phyloP scores from a whole-genome alignment of 352 stramenopile species.

The Pythium grandisporangium region DNA sequence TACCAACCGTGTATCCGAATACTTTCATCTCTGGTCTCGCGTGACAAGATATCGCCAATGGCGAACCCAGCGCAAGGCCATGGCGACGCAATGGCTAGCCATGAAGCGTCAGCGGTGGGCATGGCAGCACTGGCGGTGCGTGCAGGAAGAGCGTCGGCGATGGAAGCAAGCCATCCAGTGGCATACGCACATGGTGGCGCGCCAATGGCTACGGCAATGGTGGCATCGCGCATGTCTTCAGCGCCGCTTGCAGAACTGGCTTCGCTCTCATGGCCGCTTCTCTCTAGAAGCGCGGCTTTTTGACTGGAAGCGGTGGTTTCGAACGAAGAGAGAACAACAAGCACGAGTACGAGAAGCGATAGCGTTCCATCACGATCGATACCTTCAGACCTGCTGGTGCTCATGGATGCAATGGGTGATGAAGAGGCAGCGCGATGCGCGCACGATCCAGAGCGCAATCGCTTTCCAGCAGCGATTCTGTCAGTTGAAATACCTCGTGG shows the following conservation, averaged over 20 bases:
- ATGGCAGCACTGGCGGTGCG: background rate
- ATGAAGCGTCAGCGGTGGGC: background rate
- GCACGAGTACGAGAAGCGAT: conserved; percentile 15
- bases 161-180: conserved; percentile 1
- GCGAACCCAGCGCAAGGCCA: background rate
- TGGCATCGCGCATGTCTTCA: conserved; percentile 12
- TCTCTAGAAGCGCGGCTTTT: conserved; percentile 28
- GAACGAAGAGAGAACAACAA: conserved; percentile 15
- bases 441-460: conserved; percentile 20
- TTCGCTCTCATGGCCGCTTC: conserved; percentile 23
- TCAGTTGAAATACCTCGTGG: conserved; percentile 29
- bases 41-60: conserved; percentile 2
- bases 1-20: conserved; percentile 3
- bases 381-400: conserved; percentile 17
- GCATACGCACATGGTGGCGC: background rate
- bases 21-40: conserved; percentile 6
- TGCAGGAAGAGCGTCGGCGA: background rate
- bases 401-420: conserved; percentile 22
- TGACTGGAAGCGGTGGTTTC: conserved; percentile 27
- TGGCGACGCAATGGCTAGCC: background rate
- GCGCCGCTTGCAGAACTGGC: conserved; percentile 21
- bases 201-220: background rate
- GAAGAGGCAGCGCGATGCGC: conserved; percentile 9
- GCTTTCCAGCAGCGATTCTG: conserved; percentile 28
- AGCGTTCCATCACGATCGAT: conserved; percentile 17